Evolutionary conservation across 495 filamentous ascomycete species (phyloP).

Genomic region (Amphirosellinia nigrospora): DNA sequence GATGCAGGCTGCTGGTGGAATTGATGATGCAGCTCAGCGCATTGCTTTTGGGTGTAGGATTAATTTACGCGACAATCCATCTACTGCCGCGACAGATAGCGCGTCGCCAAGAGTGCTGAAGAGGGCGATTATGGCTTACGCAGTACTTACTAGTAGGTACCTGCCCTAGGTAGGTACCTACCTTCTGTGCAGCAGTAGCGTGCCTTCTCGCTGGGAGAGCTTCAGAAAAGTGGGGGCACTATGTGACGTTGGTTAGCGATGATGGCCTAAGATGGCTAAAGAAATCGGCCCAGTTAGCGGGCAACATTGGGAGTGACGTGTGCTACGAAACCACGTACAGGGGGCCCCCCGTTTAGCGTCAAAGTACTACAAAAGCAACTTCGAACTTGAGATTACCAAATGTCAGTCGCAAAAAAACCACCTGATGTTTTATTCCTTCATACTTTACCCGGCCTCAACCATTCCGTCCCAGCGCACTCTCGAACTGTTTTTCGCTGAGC

Average conservation of each 20-base stretch:
- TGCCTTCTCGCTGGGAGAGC: not conserved
- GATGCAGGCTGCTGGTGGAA: not conserved
- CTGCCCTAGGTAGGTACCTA: not conserved
- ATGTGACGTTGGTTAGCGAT: not conserved
- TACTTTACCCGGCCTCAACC: not conserved
- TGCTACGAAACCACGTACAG: not conserved
- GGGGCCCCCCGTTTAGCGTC: not conserved
- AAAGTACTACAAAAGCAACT: slow-evolving; percentile 17
- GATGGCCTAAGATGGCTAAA: not conserved
- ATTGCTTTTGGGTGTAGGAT: not conserved
- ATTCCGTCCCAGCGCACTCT: slow-evolving; percentile 8
- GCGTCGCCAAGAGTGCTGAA: not conserved
- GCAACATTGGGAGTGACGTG: slow-evolving; percentile 3
- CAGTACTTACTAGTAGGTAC: too few species aligned
- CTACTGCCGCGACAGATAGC: not conserved
- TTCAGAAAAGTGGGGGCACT: not conserved
- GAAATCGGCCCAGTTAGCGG: not conserved
- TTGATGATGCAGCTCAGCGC: not conserved
- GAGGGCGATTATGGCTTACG: too few species aligned
- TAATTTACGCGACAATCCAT: slow-evolving; percentile 10
- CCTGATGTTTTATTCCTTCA: slow-evolving; percentile 3
- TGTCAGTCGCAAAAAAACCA: slow-evolving; percentile 8
- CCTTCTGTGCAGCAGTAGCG: not conserved
- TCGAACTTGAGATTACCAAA: slow-evolving; percentile 1
- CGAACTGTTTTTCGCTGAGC: not conserved